Evolutionary conservation across 2,329 filamentous ascomycete species (phyloP).

Genomic region (Curvularia spicifera): DNA sequence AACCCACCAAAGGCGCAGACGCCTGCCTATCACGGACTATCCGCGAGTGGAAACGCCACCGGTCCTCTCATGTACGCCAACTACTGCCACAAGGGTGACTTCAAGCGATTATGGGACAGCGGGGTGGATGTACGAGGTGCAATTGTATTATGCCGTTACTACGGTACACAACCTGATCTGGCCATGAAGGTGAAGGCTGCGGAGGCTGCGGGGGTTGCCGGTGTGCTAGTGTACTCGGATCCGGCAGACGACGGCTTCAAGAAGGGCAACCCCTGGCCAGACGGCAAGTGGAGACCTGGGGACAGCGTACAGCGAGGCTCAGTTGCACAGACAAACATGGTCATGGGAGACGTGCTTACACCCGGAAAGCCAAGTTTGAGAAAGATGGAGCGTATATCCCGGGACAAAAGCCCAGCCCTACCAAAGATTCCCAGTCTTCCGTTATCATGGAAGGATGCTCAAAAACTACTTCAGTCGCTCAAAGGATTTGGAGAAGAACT

Average conservation of each 20-base stretch:
- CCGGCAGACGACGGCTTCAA: slow-evolving; percentile 82
- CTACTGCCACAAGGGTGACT: slow-evolving; percentile 86
- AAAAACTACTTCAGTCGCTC: slow-evolving; percentile 76
- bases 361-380: slow-evolving; percentile 81
- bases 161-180: slow-evolving; percentile 73
- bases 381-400: slow-evolving; percentile 68
- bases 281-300: slow-evolving; percentile 78
- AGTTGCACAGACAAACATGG: slow-evolving; percentile 80
- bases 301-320: slow-evolving; percentile 83
- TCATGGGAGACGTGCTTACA: slow-evolving; percentile 89
- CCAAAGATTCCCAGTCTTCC: slow-evolving; percentile 88
- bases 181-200: slow-evolving; percentile 89
- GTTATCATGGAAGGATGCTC: slow-evolving; percentile 86
- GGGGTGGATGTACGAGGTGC: slow-evolving; percentile 78
- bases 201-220: slow-evolving; percentile 81
- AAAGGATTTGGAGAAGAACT: slow-evolving; percentile 75
- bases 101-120: slow-evolving; percentile 71
- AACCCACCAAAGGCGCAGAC: slow-evolving; percentile 68
- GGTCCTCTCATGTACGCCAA: slow-evolving; percentile 92
- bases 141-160: slow-evolving; percentile 83
- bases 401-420: slow-evolving; percentile 74
- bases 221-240: slow-evolving; percentile 92
- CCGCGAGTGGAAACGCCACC: slow-evolving; percentile 81
- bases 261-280: slow-evolving; percentile 73
- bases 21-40: slow-evolving; percentile 84